Evolutionary conservation across 2,329 filamentous ascomycete species (phyloP).

Genomic region (Fusarium continuum): DNA sequence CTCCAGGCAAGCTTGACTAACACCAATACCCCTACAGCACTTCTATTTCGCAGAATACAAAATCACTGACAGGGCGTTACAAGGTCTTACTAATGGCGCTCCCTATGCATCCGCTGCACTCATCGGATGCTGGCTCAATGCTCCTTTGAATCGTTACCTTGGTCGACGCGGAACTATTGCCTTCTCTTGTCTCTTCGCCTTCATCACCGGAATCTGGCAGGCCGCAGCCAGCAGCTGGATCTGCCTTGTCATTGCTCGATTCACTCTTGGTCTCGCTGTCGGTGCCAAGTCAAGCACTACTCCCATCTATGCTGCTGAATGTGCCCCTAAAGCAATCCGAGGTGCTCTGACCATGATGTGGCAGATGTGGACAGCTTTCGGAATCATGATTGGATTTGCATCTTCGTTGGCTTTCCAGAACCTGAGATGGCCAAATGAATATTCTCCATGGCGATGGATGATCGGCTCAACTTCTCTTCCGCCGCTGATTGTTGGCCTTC

Average conservation of each 20-base stretch:
- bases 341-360: conserved; percentile 84
- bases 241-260: conserved; percentile 69
- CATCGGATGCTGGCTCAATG: conserved; percentile 52
- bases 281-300: conserved; percentile 71
- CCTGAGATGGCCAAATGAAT: conserved; percentile 55
- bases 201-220: conserved; percentile 56
- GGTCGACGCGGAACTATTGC: conserved; percentile 72
- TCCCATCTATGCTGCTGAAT: conserved; percentile 79
- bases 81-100: conserved; percentile 63
- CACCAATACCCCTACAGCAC: conserved; percentile 42
- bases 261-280: conserved; percentile 74
- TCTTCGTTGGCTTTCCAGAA: conserved; percentile 63
- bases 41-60: conserved; percentile 48
- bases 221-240: conserved; percentile 59
- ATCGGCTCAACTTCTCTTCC: conserved; percentile 65
- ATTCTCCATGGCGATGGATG: conserved; percentile 65
- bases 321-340: conserved; percentile 70
- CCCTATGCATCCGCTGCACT: conserved; percentile 62
- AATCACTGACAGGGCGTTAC: conserved; percentile 46
- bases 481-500: conserved; percentile 62
- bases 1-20: background rate
- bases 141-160: conserved; percentile 63
- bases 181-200: conserved; percentile 64
- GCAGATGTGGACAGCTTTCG: conserved; percentile 55
- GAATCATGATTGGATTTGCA: conserved; percentile 58